Evolutionary conservation across 192 early-diverging fungal genomes (phyloP).

Genomic region (Umbelopsis ramanniana): DNA sequence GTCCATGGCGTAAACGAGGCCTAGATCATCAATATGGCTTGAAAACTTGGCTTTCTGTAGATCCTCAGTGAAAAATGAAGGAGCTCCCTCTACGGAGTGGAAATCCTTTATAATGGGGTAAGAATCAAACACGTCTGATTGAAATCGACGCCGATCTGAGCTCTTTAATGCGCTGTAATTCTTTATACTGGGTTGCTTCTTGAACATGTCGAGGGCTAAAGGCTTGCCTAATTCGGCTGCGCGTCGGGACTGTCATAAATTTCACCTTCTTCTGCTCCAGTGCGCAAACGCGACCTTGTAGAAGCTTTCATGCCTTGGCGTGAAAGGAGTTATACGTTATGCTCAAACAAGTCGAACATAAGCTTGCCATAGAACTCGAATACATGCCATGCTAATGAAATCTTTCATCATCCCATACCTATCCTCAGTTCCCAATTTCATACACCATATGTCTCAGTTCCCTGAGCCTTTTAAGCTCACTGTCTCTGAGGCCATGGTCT

Average conservation of each 20-base stretch:
- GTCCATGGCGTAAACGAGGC: constrained; percentile 65
- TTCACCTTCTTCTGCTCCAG: neutral
- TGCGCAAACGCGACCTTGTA: neutral
- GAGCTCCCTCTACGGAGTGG: constrained; percentile 36
- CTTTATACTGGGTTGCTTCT: constrained; percentile 72
- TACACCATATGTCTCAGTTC: too few relatives aligned
- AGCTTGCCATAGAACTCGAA: too few relatives aligned
- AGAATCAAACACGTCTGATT: constrained; percentile 59
- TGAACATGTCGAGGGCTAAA: constrained; percentile 61
- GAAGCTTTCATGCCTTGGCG: neutral
- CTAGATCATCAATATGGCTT: constrained; percentile 65
- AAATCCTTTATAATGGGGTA: constrained; percentile 54
- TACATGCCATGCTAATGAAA: too few relatives aligned
- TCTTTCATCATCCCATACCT: too few relatives aligned
- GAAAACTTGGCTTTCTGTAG: constrained; percentile 69
- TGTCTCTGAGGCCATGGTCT: too few relatives aligned
- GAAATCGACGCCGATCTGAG: constrained; percentile 69
- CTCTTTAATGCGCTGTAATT: constrained; percentile 67
- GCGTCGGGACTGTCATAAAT: neutral
- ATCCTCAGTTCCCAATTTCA: too few relatives aligned
- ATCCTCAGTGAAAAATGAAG: constrained; percentile 54
- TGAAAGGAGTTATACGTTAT: too few relatives aligned
- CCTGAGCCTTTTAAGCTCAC: too few relatives aligned
- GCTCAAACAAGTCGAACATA: too few relatives aligned
- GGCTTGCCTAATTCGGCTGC: neutral